These are phyloP conservation scores for Ophiostoma ulmi DNA, from an alignment of 2,329 filamentous ascomycete species.

Conservation along the genomic window DNA sequence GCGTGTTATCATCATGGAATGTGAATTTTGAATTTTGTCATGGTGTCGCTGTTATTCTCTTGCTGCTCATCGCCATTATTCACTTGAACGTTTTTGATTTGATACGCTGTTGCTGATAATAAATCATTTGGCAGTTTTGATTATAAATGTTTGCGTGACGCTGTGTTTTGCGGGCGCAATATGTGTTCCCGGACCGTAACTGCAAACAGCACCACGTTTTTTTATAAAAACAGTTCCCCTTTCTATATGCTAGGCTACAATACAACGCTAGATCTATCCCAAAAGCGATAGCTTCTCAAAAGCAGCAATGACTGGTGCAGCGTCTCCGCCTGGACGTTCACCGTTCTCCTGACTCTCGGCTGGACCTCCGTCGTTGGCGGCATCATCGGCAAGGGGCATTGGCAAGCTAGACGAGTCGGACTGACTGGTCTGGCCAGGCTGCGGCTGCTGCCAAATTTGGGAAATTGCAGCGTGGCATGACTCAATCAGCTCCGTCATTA, in stretches of 20 bases:
- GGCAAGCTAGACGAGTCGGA: slow-evolving; percentile 26
- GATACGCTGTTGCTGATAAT: background rate
- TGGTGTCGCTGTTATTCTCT: background rate
- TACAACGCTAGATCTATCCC: slow-evolving; percentile 34
- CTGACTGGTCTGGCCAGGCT: slow-evolving; percentile 30
- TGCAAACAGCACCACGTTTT: background rate
- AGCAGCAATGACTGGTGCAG: slow-evolving; percentile 45
- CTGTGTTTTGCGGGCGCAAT: too few relatives aligned
- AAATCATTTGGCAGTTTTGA: background rate
- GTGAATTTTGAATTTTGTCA: background rate
- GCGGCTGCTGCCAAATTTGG: slow-evolving; percentile 55
- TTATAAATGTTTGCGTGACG: background rate
- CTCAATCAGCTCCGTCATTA: slow-evolving; percentile 68
- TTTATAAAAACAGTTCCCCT: background rate
- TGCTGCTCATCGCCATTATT: background rate
- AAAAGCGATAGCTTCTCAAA: slow-evolving; percentile 49
- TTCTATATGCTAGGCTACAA: background rate
- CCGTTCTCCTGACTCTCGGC: background rate
- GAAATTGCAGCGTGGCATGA: slow-evolving; percentile 61
- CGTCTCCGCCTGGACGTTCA: slow-evolving; percentile 31
- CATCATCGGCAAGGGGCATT: slow-evolving; percentile 17
- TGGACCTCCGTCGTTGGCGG: slow-evolving; percentile 23
- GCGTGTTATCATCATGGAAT: background rate
- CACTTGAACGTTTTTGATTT: background rate
- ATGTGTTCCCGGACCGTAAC: background rate